Conservation (phyloP, 2,329 filamentous ascomycete genomes). For the Penicillium crustosum region DNA sequence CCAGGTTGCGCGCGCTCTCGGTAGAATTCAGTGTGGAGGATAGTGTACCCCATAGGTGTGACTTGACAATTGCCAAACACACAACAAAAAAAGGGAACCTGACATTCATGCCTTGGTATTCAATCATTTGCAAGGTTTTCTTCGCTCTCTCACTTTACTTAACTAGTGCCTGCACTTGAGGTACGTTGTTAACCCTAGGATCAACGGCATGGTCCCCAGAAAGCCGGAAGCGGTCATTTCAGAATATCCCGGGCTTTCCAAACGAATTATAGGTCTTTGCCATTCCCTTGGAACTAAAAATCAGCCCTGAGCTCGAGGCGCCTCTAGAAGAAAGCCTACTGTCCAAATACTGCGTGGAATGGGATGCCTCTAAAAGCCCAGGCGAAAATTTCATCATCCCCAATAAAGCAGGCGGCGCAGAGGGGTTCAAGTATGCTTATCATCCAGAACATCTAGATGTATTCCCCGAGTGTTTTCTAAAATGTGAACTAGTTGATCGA, state of each 20-base stretch:
- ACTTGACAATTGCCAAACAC: background rate
- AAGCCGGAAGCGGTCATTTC: conserved; percentile 53
- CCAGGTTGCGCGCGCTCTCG: conserved; percentile 48
- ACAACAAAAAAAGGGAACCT: background rate
- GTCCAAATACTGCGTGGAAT: too few relatives aligned
- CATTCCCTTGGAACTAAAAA: conserved; percentile 34
- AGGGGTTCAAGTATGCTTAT: too few relatives aligned
- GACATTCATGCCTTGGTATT: conserved; percentile 41
- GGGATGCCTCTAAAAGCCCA: too few relatives aligned
- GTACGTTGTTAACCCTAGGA: conserved; percentile 32
- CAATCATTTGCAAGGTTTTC: conserved; percentile 45
- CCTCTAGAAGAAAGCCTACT: conserved; percentile 17
- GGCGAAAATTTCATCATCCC: too few relatives aligned
- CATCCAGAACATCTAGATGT: too few relatives aligned
- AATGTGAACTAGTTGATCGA: background rate
- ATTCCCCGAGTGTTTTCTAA: conserved; percentile 1
- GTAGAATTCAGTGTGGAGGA: conserved; percentile 48
- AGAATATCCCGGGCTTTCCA: conserved; percentile 46
- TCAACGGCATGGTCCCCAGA: conserved; percentile 53
- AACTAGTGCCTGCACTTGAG: conserved; percentile 38
- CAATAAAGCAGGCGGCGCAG: too few relatives aligned
- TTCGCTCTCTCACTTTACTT: conserved; percentile 38
- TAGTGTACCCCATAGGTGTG: conserved; percentile 31
- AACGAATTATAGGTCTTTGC: conserved; percentile 43
- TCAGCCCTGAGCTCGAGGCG: background rate